These are phyloP conservation scores for Zizania latifolia DNA, from an alignment of 176 grass and related monocot genomes.

Conservation along the genomic window DNA sequence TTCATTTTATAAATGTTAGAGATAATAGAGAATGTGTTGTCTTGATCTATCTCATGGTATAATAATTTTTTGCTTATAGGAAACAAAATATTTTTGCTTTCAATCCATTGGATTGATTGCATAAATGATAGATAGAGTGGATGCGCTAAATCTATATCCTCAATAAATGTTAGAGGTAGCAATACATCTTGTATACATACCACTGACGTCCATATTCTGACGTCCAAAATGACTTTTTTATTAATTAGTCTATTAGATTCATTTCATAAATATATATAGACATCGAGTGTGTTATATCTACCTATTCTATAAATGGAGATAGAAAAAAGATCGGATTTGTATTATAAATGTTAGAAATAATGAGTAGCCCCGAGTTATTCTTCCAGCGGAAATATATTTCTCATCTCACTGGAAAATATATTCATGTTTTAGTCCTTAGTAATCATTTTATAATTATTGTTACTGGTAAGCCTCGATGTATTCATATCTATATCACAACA, in stretches of 20 bases:
- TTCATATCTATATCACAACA: too few relatives aligned
- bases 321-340: not conserved
- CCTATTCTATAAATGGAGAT: not conserved
- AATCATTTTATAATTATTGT: too few relatives aligned
- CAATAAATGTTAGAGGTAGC: too few relatives aligned
- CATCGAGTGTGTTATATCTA: not conserved
- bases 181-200: too few relatives aligned
- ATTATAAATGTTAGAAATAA: not conserved
- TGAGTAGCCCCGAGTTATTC: not conserved
- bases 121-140: not conserved
- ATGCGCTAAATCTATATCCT: too few relatives aligned
- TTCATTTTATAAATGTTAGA: not conserved
- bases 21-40: not conserved
- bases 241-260: not conserved
- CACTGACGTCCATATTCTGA: too few relatives aligned
- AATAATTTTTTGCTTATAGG: not conserved
- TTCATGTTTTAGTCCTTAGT: too few relatives aligned
- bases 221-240: not conserved
- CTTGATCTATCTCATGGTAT: not conserved
- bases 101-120: too few relatives aligned
- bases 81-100: not conserved
- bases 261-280: not conserved
- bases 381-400: not conserved
- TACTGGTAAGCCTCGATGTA: too few relatives aligned
- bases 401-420: not conserved